Percentiles rank a stretch among this genome's conserved stretches.
Evolutionary conservation across 1,284 basidiomycete genomes (phyloP).

Genomic region (Cryptococcus hybrid): DNA sequence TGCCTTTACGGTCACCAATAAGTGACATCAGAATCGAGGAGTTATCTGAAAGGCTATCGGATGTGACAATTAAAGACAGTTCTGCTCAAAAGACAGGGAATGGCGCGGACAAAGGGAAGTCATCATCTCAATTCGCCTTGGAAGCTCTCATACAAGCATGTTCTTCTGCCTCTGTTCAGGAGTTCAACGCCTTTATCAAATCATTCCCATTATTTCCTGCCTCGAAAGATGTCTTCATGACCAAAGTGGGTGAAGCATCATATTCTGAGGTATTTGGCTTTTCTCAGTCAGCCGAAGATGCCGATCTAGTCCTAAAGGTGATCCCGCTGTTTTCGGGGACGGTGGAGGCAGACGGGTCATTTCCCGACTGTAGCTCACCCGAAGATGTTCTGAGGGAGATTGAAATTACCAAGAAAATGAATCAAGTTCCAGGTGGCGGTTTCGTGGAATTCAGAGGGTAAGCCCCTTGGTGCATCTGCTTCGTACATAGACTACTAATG

Average conservation of each 20-base stretch:
- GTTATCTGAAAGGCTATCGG: neutral
- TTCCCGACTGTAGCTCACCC: slow-evolving; percentile 60
- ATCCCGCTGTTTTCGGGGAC: slow-evolving; percentile 19
- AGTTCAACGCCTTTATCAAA: slow-evolving; percentile 10
- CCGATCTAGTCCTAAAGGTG: slow-evolving; percentile 29
- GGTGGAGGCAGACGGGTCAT: neutral
- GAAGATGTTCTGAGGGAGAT: slow-evolving; percentile 86
- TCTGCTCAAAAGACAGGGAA: neutral
- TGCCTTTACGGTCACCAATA: slow-evolving; percentile 2
- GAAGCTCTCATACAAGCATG: slow-evolving; percentile 1
- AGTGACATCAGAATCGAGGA: neutral
- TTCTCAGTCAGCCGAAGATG: slow-evolving; percentile 22
- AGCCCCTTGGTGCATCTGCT: slow-evolving; percentile 18
- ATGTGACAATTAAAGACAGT: neutral
- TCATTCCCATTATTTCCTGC: slow-evolving; percentile 2
- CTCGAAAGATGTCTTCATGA: slow-evolving; percentile 41
- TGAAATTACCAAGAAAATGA: slow-evolving; percentile 76
- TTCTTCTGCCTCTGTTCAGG: neutral
- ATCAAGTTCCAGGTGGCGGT: slow-evolving; percentile 61
- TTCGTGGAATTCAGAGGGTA: slow-evolving; percentile 73
- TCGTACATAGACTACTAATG: neutral
- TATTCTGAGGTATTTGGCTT: slow-evolving; percentile 97
- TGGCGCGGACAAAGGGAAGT: neutral
- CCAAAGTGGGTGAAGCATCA: slow-evolving; percentile 92
- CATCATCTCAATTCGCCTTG: neutral